phyloP scores from a whole-genome alignment of 495 filamentous ascomycete genomes.

The Lophiostoma macrostomum region DNA sequence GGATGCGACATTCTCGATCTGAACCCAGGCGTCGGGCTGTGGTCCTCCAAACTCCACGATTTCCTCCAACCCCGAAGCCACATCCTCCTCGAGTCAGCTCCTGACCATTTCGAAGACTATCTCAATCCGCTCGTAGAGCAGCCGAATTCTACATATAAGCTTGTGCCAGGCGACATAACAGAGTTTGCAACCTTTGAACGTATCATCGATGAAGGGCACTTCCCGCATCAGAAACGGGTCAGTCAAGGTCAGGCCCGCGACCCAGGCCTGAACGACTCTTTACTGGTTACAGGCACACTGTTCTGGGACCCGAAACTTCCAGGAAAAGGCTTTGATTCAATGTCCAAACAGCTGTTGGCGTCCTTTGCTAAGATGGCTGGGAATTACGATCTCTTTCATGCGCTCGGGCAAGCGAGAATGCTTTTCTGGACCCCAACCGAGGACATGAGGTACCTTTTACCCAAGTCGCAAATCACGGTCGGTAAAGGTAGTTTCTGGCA shows the following conservation, averaged over 20 bases:
- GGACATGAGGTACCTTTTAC: slow-evolving; percentile 51
- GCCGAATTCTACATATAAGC: slow-evolving; percentile 51
- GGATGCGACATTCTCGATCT: slow-evolving; percentile 82
- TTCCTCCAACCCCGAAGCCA: slow-evolving; percentile 72
- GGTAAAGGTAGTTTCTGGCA: neutral
- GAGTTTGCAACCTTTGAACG: slow-evolving; percentile 51
- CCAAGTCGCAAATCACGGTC: slow-evolving; percentile 45
- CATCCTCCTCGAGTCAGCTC: slow-evolving; percentile 56
- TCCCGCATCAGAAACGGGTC: slow-evolving; percentile 51
- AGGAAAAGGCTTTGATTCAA: slow-evolving; percentile 18
- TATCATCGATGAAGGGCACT: slow-evolving; percentile 44
- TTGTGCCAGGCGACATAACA: slow-evolving; percentile 50
- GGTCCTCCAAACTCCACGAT: slow-evolving; percentile 72
- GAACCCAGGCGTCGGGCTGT: slow-evolving; percentile 71
- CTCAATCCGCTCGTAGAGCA: slow-evolving; percentile 60
- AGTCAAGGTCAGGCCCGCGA: slow-evolving; percentile 30
- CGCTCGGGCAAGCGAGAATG: slow-evolving; percentile 67
- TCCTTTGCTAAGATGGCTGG: slow-evolving; percentile 46
- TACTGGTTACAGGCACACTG: slow-evolving; percentile 53
- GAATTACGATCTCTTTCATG: slow-evolving; percentile 50
- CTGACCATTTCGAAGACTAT: slow-evolving; percentile 54
- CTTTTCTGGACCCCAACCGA: slow-evolving; percentile 57
- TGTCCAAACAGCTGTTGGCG: slow-evolving; percentile 36
- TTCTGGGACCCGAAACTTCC: slow-evolving; percentile 25
- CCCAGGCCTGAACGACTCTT: slow-evolving; percentile 56